These are phyloP conservation scores for Penicillium sp. DNA, from an alignment of 2,329 filamentous ascomycete species.

Conservation along the genomic window DNA sequence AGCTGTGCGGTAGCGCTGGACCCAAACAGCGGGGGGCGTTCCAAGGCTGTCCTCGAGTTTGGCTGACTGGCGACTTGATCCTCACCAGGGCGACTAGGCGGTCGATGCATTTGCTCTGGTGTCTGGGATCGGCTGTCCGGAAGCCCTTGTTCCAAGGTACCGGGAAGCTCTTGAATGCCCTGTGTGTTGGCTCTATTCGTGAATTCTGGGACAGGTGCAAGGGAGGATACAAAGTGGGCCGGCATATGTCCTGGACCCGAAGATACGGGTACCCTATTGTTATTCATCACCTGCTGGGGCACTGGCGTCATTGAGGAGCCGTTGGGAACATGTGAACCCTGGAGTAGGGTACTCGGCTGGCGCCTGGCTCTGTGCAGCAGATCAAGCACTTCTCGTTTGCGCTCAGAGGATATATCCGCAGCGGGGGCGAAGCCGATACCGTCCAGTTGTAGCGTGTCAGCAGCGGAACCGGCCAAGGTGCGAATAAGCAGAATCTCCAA, in stretches of 20 bases:
- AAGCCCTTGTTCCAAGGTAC: slow-evolving; percentile 34
- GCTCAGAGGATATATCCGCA: slow-evolving; percentile 27
- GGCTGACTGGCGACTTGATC: not conserved
- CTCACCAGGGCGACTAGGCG: slow-evolving; percentile 9
- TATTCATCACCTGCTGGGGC: not conserved
- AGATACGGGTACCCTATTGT: not conserved
- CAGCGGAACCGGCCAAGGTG: slow-evolving; percentile 22
- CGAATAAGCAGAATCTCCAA: slow-evolving; percentile 38
- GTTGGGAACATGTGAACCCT: not conserved
- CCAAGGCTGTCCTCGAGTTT: not conserved
- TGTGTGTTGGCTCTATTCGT: not conserved
- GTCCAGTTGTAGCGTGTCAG: slow-evolving; percentile 22
- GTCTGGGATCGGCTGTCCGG: slow-evolving; percentile 32
- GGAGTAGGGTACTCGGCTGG: slow-evolving; percentile 2
- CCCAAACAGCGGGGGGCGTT: not conserved
- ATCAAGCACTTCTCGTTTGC: slow-evolving; percentile 26
- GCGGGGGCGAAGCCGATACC: slow-evolving; percentile 33
- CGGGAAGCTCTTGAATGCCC: slow-evolving; percentile 28
- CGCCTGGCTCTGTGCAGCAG: slow-evolving; percentile 23
- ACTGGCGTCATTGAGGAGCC: not conserved
- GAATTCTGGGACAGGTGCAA: slow-evolving; percentile 5
- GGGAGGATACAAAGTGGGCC: not conserved
- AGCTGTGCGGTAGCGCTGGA: not conserved
- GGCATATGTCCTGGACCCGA: not conserved
- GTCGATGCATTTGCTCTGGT: slow-evolving; percentile 30